Evolutionary conservation across 805 yeast genomes (phyloP).

Genomic region (Schwanniomyces sp.): DNA sequence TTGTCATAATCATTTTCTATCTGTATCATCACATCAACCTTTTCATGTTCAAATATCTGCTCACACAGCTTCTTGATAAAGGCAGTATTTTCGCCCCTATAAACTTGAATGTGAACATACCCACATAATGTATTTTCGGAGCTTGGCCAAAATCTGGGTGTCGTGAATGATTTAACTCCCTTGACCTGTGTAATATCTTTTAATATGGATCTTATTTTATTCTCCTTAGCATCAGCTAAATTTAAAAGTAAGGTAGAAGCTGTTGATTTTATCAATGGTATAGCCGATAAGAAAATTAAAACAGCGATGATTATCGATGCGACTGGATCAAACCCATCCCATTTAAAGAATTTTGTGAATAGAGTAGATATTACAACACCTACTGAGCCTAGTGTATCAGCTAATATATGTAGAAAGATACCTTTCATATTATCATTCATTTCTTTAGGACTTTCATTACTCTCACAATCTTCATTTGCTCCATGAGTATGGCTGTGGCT

Average conservation of each 20-base stretch:
- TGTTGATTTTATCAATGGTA: conserved; percentile 82
- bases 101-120: conserved; percentile 76
- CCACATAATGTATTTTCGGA: conserved; percentile 46
- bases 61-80: conserved; percentile 62
- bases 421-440: conserved; percentile 83
- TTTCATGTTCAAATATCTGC: conserved; percentile 47
- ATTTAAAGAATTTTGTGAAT: conserved; percentile 61
- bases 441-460: conserved; percentile 5
- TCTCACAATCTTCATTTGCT: conserved; percentile 7
- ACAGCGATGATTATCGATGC: conserved; percentile 86
- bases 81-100: conserved; percentile 62
- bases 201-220: conserved; percentile 59
- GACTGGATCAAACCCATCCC: conserved; percentile 87
- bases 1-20: conserved; percentile 62
- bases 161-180: conserved; percentile 82
- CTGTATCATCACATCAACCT: conserved; percentile 62
- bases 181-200: conserved; percentile 67
- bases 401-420: conserved; percentile 87
- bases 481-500: conserved; percentile 8
- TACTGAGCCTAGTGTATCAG: conserved; percentile 95
- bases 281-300: conserved; percentile 75
- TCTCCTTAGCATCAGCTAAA: conserved; percentile 59
- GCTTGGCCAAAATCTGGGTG: conserved; percentile 90
- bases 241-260: conserved; percentile 70
- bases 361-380: conserved; percentile 94